Evolutionary conservation across 2,329 filamentous ascomycete species (phyloP).

Genomic region (Diaporthe nobilis): DNA sequence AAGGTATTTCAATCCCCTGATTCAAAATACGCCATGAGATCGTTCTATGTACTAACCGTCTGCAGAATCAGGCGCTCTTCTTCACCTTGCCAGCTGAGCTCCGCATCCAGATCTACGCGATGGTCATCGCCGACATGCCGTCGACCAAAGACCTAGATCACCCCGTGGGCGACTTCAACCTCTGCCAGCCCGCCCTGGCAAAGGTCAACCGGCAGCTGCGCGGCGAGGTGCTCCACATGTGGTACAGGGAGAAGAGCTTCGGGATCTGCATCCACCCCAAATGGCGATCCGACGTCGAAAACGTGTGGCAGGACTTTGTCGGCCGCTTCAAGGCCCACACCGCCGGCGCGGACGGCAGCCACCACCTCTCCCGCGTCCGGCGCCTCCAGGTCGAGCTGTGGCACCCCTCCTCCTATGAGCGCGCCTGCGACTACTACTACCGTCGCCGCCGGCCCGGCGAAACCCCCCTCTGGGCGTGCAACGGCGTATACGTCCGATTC

Average conservation of each 20-base stretch:
- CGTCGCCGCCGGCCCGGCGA: too few relatives aligned
- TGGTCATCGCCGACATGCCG: not conserved
- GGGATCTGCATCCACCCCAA: not conserved
- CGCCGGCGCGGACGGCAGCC: not conserved
- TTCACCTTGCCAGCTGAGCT: not conserved
- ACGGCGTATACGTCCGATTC: not conserved
- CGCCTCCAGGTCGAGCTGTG: not conserved
- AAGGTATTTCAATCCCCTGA: not conserved
- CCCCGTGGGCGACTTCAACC: too few relatives aligned
- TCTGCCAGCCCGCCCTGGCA: not conserved
- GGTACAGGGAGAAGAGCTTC: not conserved
- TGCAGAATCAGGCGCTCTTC: not conserved
- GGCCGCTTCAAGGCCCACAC: not conserved
- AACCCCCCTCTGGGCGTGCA: not conserved
- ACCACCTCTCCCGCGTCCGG: not conserved
- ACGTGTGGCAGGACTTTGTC: not conserved
- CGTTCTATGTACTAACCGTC: not conserved
- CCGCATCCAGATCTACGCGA: not conserved
- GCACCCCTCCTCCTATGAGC: not conserved
- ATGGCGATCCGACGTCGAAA: not conserved
- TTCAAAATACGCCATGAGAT: too few relatives aligned
- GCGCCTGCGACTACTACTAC: too few relatives aligned
- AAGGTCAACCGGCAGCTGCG: not conserved
- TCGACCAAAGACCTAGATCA: fast-evolving
- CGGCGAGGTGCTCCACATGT: not conserved